phyloP scores from a whole-genome alignment of 805 yeast genomes.

The Myxozyma neglecta region DNA sequence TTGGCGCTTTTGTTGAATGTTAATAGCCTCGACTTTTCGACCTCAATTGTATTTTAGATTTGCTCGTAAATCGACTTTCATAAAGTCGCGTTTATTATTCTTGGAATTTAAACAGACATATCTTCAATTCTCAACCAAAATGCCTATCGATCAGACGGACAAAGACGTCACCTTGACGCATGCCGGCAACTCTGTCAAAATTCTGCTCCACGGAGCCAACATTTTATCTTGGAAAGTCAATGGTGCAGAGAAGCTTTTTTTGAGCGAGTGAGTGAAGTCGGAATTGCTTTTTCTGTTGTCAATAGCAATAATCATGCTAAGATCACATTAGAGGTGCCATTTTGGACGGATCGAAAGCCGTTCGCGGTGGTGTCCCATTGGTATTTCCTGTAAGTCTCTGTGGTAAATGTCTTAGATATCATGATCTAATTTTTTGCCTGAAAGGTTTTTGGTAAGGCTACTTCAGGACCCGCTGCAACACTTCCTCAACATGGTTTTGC shows the following conservation, averaged over 20 bases:
- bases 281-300: background rate
- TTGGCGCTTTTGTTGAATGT: too few species aligned
- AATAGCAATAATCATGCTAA: conserved; percentile 42
- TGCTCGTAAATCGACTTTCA: too few species aligned
- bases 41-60: too few species aligned
- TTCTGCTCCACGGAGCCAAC: conserved; percentile 87
- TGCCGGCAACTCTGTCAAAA: conserved; percentile 59
- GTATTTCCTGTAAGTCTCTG: conserved; percentile 72
- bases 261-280: conserved; percentile 36
- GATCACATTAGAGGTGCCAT: conserved; percentile 59
- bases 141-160: conserved; percentile 69
- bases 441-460: conserved; percentile 59
- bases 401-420: background rate
- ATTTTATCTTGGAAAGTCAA: conserved; percentile 75
- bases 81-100: background rate
- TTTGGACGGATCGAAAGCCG: conserved; percentile 89
- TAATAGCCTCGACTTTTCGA: too few species aligned
- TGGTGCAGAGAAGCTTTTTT: conserved; percentile 82
- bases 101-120: background rate
- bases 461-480: conserved; percentile 56
- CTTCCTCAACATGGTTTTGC: conserved; percentile 98
- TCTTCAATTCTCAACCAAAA: conserved; percentile 32
- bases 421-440: background rate
- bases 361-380: conserved; percentile 95
- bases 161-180: conserved; percentile 61